Evolutionary conservation across 2,329 filamentous ascomycete genomes (phyloP), one percentile per base, ranked within the genome.

Genomic region (Allantophomopsis lycopodina): DNA sequence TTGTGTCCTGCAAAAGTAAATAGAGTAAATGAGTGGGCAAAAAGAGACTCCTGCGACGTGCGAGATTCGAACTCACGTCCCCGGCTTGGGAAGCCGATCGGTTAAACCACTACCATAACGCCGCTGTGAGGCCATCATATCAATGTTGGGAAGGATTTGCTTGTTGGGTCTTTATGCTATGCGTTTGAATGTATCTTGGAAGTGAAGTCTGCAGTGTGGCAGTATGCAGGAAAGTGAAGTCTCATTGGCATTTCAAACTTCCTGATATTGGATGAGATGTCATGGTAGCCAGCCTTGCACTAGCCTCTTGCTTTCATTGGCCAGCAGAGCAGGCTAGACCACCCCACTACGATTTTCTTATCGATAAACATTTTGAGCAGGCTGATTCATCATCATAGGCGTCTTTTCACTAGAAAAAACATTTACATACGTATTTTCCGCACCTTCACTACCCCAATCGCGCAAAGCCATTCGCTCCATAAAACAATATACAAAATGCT

Each of bases 71-170:
- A 50, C 48, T 36, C 45, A 36, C 36, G 48, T 48, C 43, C 46
- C 45, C 46, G 42, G 43, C 48, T 49, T 50, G 48, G 48, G 48
- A 46, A 49, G 48, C 44, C 42, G 47, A 49, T 38, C 38, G 46
- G 48, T 46, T 50, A 28, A 49, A 49, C 48, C 46, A 47, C 48
- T 50, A 45, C 48, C 45, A 42, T 42, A 50, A 43, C 35, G 28
- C 23, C 39, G 41, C 44, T 14, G 20, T 28, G 7, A 12, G 23
- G 23, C 23, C 10, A 28, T 28, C 7, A 12, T 28, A 8, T 11
- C 28, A n/a, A 12, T 21, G 21, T 17, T 39, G 17, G 21, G 36
- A 12, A 31, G 12, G 15, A 17, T 31, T 15, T 32, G 13, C 32
- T 10, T 32, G n/a, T 28, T 12, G 34, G 40, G 28, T 31, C 33